phyloP scores from a whole-genome alignment of 345 rosid species.

The Chamaenerion angustifolium region DNA sequence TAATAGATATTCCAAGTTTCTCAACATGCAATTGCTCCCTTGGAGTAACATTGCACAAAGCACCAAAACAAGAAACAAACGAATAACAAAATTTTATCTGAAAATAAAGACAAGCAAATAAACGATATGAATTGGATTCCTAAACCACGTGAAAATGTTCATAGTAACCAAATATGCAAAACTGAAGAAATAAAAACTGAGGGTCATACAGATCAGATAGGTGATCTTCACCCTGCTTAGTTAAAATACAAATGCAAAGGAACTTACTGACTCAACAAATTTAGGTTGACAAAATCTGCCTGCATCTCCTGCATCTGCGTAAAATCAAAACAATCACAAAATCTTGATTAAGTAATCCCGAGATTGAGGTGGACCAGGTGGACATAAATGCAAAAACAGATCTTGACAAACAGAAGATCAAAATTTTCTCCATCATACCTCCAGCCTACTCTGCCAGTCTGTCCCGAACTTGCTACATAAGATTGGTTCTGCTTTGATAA shows the following conservation, averaged over 20 bases:
- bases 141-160: too few species aligned
- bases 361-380: background rate
- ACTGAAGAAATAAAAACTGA: too few species aligned
- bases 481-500: constrained; percentile 66
- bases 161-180: too few species aligned
- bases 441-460: constrained; percentile 77
- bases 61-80: too few species aligned
- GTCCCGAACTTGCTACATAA: constrained; percentile 47
- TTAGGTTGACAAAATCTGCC: constrained; percentile 73
- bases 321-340: constrained; percentile 5
- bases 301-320: constrained; percentile 73
- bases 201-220: too few species aligned
- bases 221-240: background rate
- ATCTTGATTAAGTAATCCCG: background rate
- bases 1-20: too few species aligned
- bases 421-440: constrained; percentile 29
- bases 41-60: too few species aligned
- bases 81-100: too few species aligned
- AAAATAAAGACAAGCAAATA: too few species aligned
- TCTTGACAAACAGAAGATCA: background rate
- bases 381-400: too few species aligned
- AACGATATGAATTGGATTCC: too few species aligned
- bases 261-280: constrained; percentile 68
- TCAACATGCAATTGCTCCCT: too few species aligned
- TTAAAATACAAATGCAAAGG: background rate